Evolutionary conservation across 2,329 filamentous ascomycete genomes (phyloP), one percentile per base, ranked within the genome.

Genomic region (Neonectria ditissima): DNA sequence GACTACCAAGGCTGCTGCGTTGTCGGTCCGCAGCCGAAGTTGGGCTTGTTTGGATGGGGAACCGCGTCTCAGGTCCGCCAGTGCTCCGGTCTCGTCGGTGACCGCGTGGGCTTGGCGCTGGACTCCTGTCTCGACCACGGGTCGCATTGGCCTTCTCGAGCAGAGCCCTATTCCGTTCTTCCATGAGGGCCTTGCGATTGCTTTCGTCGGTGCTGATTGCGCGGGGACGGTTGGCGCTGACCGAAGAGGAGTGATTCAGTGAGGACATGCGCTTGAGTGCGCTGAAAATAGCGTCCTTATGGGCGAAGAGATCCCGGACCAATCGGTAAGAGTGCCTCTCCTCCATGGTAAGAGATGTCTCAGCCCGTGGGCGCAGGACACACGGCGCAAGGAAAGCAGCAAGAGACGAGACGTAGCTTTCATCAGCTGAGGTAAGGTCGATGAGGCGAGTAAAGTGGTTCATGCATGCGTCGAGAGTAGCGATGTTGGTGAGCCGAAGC

Each of bases 381-480:
- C 94, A 97, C 5, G 94, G 92, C 1, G 94, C 92, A 47, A 99
- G 84, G 6, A 84, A 82, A 26, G 89, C 89, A 2, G 94, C 92
- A 41, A 99, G 87, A 39, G 89, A 83, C 13, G 90, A 77, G 61
- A 97, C 82, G 76, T 97, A 99, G 45, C 89, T 82, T 76, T 99
- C 96, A 71, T 97, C 95, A 32, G 96, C 96, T 14, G 95, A 98
- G 2, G 96, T 99, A 67, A 99, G 86, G 78, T 99, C 96, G 75
- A 99, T 97, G 64, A 99, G 84, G 65, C 96, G 92, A 41, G 95
- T 97, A 78, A 99, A 98, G 80, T 99, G 96, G 69, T 97, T 98
- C 86, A 97, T 97, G 76, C 97, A 92, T 43, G 96, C 96, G 79
- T 99, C 96, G 63, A 99, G 89, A n/a, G 96, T 98, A 51, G 96